Conservation (phyloP, 208 protist species). For the Leishmania guyanensis region DNA sequence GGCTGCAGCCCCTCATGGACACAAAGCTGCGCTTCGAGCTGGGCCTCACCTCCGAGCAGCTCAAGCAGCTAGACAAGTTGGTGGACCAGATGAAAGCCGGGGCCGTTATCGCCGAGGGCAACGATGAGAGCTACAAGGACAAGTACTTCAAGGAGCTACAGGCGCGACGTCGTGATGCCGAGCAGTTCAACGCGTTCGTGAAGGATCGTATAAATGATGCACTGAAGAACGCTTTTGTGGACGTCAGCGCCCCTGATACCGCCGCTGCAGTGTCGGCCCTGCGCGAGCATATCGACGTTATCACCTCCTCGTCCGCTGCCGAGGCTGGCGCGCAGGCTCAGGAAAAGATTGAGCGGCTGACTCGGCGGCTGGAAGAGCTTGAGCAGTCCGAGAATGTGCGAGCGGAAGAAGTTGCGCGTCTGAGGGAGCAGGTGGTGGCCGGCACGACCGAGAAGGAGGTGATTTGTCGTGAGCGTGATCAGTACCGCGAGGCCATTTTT, state of each 20-base stretch:
- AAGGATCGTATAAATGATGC: slow-evolving; percentile 72
- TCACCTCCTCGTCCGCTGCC: slow-evolving; percentile 24
- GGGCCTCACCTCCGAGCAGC: slow-evolving; percentile 79
- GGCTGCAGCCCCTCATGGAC: slow-evolving; percentile 86
- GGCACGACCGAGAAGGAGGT: slow-evolving; percentile 58
- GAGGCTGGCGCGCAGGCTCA: slow-evolving; percentile 28
- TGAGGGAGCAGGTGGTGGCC: slow-evolving; percentile 68
- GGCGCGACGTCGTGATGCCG: slow-evolving; percentile 60
- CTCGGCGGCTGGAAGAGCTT: slow-evolving; percentile 62
- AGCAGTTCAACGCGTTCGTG: slow-evolving; percentile 81
- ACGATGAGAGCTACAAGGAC: slow-evolving; percentile 69
- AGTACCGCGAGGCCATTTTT: slow-evolving; percentile 82
- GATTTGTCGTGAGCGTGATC: slow-evolving; percentile 71
- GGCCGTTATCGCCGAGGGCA: slow-evolving; percentile 61
- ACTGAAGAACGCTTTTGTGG: slow-evolving; percentile 55
- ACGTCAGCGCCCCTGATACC: slow-evolving; percentile 36
- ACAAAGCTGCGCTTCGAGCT: slow-evolving; percentile 87
- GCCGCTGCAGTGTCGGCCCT: slow-evolving; percentile 53
- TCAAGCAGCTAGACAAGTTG: slow-evolving; percentile 79
- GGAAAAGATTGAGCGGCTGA: slow-evolving; percentile 40
- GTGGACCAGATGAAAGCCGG: slow-evolving; percentile 86
- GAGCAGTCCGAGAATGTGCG: slow-evolving; percentile 67
- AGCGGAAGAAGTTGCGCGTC: slow-evolving; percentile 35
- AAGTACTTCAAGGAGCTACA: slow-evolving; percentile 80
- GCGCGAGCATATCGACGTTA: slow-evolving; percentile 70